Conservation (phyloP, 345 rosid species). For the Angophora floribunda region DNA sequence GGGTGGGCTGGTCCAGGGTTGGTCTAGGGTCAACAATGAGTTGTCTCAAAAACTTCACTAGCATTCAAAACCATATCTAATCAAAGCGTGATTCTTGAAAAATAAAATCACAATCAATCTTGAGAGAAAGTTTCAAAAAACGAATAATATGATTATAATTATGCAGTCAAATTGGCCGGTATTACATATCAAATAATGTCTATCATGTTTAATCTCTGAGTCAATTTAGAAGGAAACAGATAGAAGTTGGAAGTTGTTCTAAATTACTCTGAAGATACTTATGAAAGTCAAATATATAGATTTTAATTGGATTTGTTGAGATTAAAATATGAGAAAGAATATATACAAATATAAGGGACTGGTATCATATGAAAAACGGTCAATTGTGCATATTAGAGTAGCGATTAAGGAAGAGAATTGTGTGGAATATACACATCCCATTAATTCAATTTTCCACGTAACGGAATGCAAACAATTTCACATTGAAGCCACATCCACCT, state of each 20-base stretch:
- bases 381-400: not conserved
- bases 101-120: not conserved
- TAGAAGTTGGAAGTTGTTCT: not conserved
- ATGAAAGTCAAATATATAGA: not conserved
- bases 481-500: not conserved
- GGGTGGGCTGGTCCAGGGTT: too few species aligned
- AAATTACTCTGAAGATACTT: not conserved
- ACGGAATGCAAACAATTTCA: not conserved
- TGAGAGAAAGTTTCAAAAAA: not conserved
- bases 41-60: not conserved
- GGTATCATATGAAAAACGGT: too few species aligned
- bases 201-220: not conserved
- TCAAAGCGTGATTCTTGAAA: not conserved
- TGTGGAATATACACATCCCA: not conserved
- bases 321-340: not conserved
- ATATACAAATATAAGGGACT: too few species aligned
- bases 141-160: not conserved
- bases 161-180: not conserved
- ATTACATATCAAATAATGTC: not conserved
- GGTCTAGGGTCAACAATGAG: too few species aligned
- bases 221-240: not conserved
- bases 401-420: not conserved
- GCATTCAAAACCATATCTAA: not conserved
- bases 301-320: not conserved
- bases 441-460: not conserved